phyloP scores from a whole-genome alignment of 179 eudicot species.

The Heliamphora pulchella region DNA sequence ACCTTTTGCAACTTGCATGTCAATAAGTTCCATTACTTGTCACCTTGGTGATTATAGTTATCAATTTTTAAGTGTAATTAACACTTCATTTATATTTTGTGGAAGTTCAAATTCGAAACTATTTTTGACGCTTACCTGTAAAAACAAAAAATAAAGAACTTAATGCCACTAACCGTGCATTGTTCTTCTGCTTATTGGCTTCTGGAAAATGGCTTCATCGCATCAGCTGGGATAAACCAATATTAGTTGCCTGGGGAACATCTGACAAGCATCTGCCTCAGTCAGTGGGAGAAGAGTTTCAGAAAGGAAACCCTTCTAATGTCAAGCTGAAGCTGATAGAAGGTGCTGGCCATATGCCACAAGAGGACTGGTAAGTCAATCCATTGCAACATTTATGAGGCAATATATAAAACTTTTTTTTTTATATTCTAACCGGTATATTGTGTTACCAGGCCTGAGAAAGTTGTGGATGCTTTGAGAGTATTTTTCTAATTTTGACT shows the following conservation, averaged over 20 bases:
- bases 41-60: background rate
- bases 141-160: background rate
- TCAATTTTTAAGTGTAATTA: background rate
- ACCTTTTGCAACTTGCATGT: background rate
- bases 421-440: background rate
- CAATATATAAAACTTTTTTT: background rate
- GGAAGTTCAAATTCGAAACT: background rate
- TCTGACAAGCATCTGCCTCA: slow-evolving; percentile 93
- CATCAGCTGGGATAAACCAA: slow-evolving; percentile 85
- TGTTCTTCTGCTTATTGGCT: background rate
- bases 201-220: slow-evolving; percentile 14
- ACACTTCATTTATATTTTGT: background rate
- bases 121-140: background rate
- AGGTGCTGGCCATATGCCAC: slow-evolving; percentile 99
- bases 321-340: slow-evolving; percentile 80
- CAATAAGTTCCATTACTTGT: background rate
- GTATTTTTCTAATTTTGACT: slow-evolving; percentile 38
- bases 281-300: slow-evolving; percentile 87
- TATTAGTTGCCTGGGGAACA: slow-evolving; percentile 85
- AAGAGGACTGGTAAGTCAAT: slow-evolving; percentile 82
- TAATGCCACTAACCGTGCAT: background rate
- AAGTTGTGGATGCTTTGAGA: slow-evolving; percentile 80
- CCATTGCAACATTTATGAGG: background rate
- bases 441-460: slow-evolving; percentile 77
- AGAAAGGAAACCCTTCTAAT: slow-evolving; percentile 55